Percentiles rank a stretch among this genome's conserved stretches.
Conservation (phyloP, 345 rosid species). For the Salix suchowensis region DNA sequence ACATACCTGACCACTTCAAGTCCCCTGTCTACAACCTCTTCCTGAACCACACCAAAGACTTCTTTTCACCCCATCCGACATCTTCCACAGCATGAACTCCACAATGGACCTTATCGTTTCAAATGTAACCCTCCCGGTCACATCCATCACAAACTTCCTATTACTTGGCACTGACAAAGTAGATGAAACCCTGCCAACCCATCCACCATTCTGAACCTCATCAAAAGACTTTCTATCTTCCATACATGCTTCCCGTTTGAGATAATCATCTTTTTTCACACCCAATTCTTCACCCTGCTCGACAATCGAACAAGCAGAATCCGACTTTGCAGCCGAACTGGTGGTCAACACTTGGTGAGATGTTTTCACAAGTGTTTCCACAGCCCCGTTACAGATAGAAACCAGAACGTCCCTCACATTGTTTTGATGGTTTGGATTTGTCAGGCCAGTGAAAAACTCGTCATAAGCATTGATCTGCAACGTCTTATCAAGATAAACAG, state of each 20-base stretch:
- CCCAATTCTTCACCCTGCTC: conserved; percentile 24
- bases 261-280: conserved; percentile 10
- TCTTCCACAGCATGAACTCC: conserved; percentile 56
- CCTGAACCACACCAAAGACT: conserved; percentile 39
- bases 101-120: conserved; percentile 62
- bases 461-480: conserved; percentile 73
- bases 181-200: conserved; percentile 49
- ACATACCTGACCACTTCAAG: conserved; percentile 58
- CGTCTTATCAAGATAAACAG: conserved; percentile 89
- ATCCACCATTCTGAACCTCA: conserved; percentile 38
- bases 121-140: conserved; percentile 86
- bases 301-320: conserved; percentile 20
- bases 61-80: conserved; percentile 50
- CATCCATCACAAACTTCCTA: conserved; percentile 71
- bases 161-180: conserved; percentile 72
- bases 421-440: conserved; percentile 76
- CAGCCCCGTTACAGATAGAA: conserved; percentile 68
- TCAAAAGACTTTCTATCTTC: conserved; percentile 24
- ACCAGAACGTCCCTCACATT: conserved; percentile 63
- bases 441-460: conserved; percentile 71
- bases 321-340: conserved; percentile 1
- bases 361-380: conserved; percentile 71
- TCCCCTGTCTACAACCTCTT: conserved; percentile 61
- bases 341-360: conserved; percentile 77
- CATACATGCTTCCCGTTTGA: conserved; percentile 22